These are phyloP conservation scores for Pyricularia pennisetigena DNA, from an alignment of 2,329 filamentous ascomycete species.

Conservation along the genomic window DNA sequence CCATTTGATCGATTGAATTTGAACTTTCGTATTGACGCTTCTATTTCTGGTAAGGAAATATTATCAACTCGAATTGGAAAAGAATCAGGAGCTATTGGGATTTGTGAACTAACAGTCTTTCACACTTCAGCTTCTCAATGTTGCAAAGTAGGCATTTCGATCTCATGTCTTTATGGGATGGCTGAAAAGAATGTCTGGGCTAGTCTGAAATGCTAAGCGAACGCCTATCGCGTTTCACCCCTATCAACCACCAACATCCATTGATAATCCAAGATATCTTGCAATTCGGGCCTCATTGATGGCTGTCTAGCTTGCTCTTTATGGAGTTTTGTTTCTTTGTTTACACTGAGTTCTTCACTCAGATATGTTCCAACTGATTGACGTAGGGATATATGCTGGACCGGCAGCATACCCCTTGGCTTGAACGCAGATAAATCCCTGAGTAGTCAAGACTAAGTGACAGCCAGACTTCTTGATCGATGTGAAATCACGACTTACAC, in stretches of 20 bases:
- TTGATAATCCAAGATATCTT: neutral
- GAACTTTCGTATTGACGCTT: neutral
- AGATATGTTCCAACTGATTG: too few relatives aligned
- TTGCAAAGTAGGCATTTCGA: neutral
- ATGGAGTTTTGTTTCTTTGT: too few relatives aligned
- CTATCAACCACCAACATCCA: neutral
- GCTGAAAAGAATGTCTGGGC: neutral
- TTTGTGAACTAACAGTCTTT: too few relatives aligned
- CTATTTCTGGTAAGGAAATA: neutral
- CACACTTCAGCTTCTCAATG: too few relatives aligned
- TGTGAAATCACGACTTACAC: neutral
- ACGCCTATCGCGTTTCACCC: neutral
- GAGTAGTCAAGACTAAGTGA: too few relatives aligned
- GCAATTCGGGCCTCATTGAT: neutral
- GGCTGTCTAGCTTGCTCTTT: neutral
- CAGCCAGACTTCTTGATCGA: too few relatives aligned
- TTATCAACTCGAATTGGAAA: neutral
- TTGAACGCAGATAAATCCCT: too few relatives aligned
- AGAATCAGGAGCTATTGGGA: neutral
- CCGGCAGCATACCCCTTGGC: too few relatives aligned
- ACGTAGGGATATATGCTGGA: too few relatives aligned
- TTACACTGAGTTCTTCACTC: too few relatives aligned
- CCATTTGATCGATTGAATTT: neutral
- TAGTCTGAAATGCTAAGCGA: neutral
- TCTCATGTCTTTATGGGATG: neutral